These are phyloP conservation scores for Aspergillus nidulans DNA, from an alignment of 495 filamentous ascomycete species.

Conservation along the genomic window DNA sequence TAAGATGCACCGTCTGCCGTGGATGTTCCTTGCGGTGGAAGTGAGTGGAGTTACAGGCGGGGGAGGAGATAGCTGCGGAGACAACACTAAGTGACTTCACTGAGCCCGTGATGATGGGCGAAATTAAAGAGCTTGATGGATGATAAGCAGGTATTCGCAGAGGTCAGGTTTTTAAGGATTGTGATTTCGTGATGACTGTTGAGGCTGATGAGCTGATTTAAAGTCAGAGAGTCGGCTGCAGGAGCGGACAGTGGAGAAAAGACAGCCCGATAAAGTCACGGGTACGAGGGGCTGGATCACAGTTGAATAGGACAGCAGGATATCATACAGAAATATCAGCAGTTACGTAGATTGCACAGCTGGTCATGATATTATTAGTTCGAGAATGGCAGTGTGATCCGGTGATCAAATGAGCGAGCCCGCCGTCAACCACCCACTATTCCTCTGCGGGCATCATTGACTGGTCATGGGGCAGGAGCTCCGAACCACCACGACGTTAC, in stretches of 20 bases:
- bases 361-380: neutral
- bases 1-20: slow-evolving; percentile 1
- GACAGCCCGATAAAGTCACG: slow-evolving; percentile 6
- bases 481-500: neutral
- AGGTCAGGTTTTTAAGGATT: neutral
- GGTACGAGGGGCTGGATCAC: neutral
- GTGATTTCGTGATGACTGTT: neutral
- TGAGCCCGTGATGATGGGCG: neutral
- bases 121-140: neutral
- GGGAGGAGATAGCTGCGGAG: slow-evolving; percentile 1
- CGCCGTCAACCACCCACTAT: no score
- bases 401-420: no score
- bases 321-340: neutral
- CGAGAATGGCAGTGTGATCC: no score
- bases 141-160: neutral
- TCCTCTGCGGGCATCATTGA: no score
- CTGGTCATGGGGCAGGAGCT: no score
- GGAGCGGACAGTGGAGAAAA: slow-evolving; percentile 4
- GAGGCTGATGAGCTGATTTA: neutral
- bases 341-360: neutral
- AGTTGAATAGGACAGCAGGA: neutral
- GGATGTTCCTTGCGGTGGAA: slow-evolving; percentile 14
- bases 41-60: slow-evolving; percentile 6
- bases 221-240: neutral
- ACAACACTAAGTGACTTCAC: neutral